These are phyloP conservation scores for Biscogniauxia sp. DNA, from an alignment of 2,329 filamentous ascomycete species.

Conservation along the genomic window DNA sequence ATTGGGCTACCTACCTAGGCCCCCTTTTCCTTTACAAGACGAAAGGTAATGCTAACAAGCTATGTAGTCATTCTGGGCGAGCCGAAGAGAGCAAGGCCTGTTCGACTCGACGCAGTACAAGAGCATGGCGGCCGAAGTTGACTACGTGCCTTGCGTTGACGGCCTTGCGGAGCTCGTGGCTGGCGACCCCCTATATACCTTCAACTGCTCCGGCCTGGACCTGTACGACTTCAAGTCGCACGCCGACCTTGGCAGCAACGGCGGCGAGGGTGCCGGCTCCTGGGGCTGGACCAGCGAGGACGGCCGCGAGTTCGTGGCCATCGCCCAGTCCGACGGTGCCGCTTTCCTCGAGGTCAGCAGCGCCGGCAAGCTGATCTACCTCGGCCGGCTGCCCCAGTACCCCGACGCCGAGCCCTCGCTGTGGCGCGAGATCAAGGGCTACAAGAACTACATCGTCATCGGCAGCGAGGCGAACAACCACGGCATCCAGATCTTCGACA, in stretches of 20 bases:
- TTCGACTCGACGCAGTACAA: slow-evolving; percentile 30
- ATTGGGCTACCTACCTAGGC: not conserved
- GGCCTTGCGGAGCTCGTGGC: slow-evolving; percentile 27
- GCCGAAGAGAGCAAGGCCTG: slow-evolving; percentile 27
- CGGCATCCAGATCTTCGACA: slow-evolving; percentile 62
- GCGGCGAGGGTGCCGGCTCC: slow-evolving; percentile 37
- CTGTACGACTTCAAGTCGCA: slow-evolving; percentile 39
- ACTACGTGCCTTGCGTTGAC: slow-evolving; percentile 24
- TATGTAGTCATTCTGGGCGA: slow-evolving; percentile 27
- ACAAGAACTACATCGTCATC: slow-evolving; percentile 37
- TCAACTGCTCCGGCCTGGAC: slow-evolving; percentile 33
- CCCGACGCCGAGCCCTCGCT: slow-evolving; percentile 41
- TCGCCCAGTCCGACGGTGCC: slow-evolving; percentile 53
- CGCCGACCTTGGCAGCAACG: slow-evolving; percentile 33
- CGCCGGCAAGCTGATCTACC: slow-evolving; percentile 49
- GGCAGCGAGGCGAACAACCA: slow-evolving; percentile 46
- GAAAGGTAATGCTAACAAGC: slow-evolving; percentile 1
- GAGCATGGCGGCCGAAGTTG: slow-evolving; percentile 26
- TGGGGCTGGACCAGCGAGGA: slow-evolving; percentile 54
- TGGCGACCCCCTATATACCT: slow-evolving; percentile 28
- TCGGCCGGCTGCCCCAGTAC: slow-evolving; percentile 51
- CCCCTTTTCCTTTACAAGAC: not conserved
- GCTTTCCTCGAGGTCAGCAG: slow-evolving; percentile 52
- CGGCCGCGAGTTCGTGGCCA: slow-evolving; percentile 53
- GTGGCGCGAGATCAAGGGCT: slow-evolving; percentile 52